phyloP scores from a whole-genome alignment of 495 filamentous ascomycete genomes.

The Xylaria acuta region DNA sequence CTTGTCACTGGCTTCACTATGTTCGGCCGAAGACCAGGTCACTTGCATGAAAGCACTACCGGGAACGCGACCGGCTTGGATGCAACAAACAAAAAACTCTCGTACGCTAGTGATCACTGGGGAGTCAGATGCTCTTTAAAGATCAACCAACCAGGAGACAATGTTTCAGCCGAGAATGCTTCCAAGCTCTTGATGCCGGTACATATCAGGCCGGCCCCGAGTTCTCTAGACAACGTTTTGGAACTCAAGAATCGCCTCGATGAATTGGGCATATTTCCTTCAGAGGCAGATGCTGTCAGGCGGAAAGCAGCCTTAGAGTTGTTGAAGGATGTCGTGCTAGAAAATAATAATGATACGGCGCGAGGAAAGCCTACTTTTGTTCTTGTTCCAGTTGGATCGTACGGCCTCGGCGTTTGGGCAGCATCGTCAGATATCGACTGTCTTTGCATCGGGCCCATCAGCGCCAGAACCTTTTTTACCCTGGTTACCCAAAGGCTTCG shows the following conservation, averaged over 20 bases:
- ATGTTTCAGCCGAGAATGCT: constrained; percentile 27
- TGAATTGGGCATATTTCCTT: constrained; percentile 48
- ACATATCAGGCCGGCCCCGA: constrained; percentile 31
- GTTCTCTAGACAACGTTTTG: constrained; percentile 30
- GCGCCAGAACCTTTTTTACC: constrained; percentile 60
- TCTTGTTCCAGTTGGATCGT: constrained; percentile 64
- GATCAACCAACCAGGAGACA: constrained; percentile 26
- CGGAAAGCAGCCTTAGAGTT: constrained; percentile 52
- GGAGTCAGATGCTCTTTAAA: constrained; percentile 55
- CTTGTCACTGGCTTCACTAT: constrained; percentile 50
- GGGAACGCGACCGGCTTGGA: constrained; percentile 22
- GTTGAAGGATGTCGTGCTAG: constrained; percentile 47
- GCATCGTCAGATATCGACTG: constrained; percentile 63
- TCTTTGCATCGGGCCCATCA: constrained; percentile 63
- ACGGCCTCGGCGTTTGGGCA: constrained; percentile 63
- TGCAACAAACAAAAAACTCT: constrained; percentile 4
- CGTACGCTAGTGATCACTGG: constrained; percentile 63
- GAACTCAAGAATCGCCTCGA: constrained; percentile 38
- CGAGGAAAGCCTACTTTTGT: constrained; percentile 48
- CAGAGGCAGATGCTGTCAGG: constrained; percentile 43
- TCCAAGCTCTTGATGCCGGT: constrained; percentile 36
- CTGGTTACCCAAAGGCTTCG: constrained; percentile 58
- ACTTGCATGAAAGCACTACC: constrained; percentile 29
- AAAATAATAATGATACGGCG: constrained; percentile 20
- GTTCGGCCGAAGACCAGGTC: constrained; percentile 49